Percentiles rank a stretch among this genome's conserved stretches.
These are phyloP conservation scores for Auricularia sp. DNA, from an alignment of 768 basidiomycete genomes.

Conservation along the genomic window DNA sequence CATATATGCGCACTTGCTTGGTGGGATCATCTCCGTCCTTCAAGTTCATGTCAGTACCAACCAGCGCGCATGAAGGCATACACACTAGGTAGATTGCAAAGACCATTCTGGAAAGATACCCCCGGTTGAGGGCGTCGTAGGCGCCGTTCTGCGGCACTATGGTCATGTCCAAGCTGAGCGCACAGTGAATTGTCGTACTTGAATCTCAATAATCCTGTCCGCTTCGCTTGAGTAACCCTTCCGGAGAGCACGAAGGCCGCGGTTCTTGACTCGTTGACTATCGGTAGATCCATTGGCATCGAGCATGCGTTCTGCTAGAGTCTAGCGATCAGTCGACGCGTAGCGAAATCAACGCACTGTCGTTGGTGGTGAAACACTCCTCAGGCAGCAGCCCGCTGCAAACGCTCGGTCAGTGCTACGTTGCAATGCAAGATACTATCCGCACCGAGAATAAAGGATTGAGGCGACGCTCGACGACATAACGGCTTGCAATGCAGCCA, in stretches of 20 bases:
- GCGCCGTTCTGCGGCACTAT: slow-evolving; percentile 65
- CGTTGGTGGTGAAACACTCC: slow-evolving; percentile 53
- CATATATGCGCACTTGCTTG: slow-evolving; percentile 39
- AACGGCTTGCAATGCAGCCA: background rate
- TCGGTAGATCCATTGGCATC: too few species aligned
- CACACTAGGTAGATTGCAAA: slow-evolving; percentile 76
- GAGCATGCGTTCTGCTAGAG: too few species aligned
- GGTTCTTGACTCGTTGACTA: slow-evolving; percentile 22
- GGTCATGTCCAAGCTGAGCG: slow-evolving; percentile 4
- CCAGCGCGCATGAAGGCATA: too few species aligned
- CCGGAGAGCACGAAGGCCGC: slow-evolving; percentile 63
- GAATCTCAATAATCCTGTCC: slow-evolving; percentile 68
- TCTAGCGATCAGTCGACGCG: too few species aligned
- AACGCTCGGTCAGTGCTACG: background rate
- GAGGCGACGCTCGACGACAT: background rate
- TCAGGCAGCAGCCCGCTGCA: slow-evolving; percentile 62
- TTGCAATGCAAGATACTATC: background rate
- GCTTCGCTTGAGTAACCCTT: slow-evolving; percentile 76
- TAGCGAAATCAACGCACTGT: too few species aligned
- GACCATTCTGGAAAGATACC: slow-evolving; percentile 75
- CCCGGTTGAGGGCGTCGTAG: slow-evolving; percentile 75
- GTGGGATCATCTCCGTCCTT: slow-evolving; percentile 80
- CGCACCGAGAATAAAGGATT: background rate
- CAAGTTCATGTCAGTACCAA: background rate
- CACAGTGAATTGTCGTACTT: slow-evolving; percentile 35